A percentile compares a stretch with the other conserved stretches of the same genome.
Evolutionary conservation across 116 monocot genomes (phyloP).

Genomic region (Zostera marina): DNA sequence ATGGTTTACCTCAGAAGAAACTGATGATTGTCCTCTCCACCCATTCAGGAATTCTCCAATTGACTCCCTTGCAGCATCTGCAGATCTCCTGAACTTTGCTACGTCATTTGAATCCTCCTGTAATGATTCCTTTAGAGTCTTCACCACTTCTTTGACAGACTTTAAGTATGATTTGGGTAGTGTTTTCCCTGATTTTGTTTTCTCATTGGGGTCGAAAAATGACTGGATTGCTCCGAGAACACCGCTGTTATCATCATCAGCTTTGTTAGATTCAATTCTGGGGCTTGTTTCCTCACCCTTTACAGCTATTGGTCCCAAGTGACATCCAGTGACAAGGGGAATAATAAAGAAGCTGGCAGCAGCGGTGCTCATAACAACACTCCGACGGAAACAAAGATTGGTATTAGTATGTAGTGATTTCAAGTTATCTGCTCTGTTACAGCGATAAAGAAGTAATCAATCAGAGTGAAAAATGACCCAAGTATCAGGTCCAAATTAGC

Average conservation of each 20-base stretch:
- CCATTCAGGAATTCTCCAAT: conserved; percentile 65
- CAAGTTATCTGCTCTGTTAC: conserved; percentile 4
- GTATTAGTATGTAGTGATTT: neutral
- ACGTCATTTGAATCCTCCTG: conserved; percentile 59
- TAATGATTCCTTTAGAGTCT: conserved; percentile 71
- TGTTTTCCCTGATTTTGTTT: conserved; percentile 74
- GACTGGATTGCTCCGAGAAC: conserved; percentile 53
- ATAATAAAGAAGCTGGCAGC: neutral
- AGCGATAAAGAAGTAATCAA: neutral
- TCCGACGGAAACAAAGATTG: neutral
- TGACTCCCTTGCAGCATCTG: conserved; percentile 90
- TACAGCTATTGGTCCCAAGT: neutral
- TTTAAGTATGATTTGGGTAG: conserved; percentile 85
- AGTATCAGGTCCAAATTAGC: neutral
- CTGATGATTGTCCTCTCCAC: conserved; percentile 60
- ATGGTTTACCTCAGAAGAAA: conserved; percentile 46
- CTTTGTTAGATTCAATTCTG: too few species aligned
- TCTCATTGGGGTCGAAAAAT: conserved; percentile 77
- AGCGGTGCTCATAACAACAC: neutral
- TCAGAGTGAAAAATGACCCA: neutral
- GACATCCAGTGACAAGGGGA: neutral
- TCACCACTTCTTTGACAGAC: conserved; percentile 68
- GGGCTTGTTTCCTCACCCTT: conserved; percentile 1
- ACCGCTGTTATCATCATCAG: conserved; percentile 9
- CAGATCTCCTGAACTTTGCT: conserved; percentile 64